Base-by-base conservation (phyloP, 495 filamentous ascomycete species). In the Hypoxylon fuscum region DNA sequence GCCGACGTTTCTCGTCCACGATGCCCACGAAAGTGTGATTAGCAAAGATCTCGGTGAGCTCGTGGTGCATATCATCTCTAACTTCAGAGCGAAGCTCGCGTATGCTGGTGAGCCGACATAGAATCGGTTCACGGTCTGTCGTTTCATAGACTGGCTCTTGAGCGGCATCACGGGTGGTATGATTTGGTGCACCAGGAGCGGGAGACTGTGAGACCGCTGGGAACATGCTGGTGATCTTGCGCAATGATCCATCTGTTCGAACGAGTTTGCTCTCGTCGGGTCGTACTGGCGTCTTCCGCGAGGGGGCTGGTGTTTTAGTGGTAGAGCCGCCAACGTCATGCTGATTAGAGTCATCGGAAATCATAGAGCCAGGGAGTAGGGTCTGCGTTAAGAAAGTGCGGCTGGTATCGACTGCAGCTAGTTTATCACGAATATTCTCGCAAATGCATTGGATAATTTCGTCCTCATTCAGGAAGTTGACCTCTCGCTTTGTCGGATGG, bases 401-500 rank as follows among this genome's bases (percentile, higher is more conserved):
- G 71, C 96, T 98, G 10, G 91, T 92, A 76, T 99, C 96, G 17
- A 97, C 93, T 55, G 91, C 88, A 2, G 91, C 88, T 4, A 99
- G 81, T 56, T 90, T 90, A 10, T 85, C 80, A 41, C 90, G 85
- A 45, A 98, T 88, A 46, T 91, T 87, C 57, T 87, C 83, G 76
- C 92, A 96, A 23, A 99, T 88, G 42, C 82, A 85, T 67, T 96
- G 92, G 57, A 96, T 89, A 50, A 98, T 96, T 64, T 98, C 95
- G 64, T 98, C 96, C 71, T 99, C 96, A 61, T 98, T 96, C 3
- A 99, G 82, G 71, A 99, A 98, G 70, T 98, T 96, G 23, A 99
- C 96, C 72, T 99, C 96, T 46, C 94, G 84, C 72, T 99, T 99
- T 2, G 96, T 98, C 3, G 96, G 96, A 71, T 99, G 96, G 0